A percentile compares a stretch with the other conserved stretches of the same genome.
Evolutionary conservation across 371 early-diverging fungal species (phyloP).

Genomic region (Polyrhizophydium stewartii): DNA sequence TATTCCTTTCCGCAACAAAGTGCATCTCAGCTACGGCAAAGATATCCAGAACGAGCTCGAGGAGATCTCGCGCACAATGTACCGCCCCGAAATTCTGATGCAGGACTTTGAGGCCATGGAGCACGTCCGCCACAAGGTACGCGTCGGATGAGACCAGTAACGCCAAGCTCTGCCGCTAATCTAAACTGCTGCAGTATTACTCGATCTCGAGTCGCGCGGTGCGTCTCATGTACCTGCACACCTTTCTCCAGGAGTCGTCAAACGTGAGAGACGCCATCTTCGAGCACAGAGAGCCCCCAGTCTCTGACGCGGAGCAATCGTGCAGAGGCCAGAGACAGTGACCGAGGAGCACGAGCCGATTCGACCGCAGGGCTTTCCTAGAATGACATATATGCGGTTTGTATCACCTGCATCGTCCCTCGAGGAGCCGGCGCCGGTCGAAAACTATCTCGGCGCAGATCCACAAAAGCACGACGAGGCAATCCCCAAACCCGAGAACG

Average conservation of each 20-base stretch:
- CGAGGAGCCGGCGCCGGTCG: background rate
- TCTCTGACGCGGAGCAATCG: too few species aligned
- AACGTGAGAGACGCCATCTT: constrained; percentile 9
- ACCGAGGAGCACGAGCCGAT: constrained; percentile 5
- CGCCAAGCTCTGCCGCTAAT: too few species aligned
- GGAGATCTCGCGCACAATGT: constrained; percentile 11
- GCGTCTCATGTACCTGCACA: constrained; percentile 22
- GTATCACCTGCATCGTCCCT: background rate
- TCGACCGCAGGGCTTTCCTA: background rate
- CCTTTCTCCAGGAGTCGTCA: constrained; percentile 16
- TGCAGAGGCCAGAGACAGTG: constrained; percentile 13
- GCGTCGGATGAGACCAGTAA: too few species aligned
- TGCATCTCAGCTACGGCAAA: constrained; percentile 27
- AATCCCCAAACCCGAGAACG: too few species aligned
- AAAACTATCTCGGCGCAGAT: too few species aligned
- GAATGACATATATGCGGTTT: constrained; percentile 16
- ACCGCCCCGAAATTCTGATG: constrained; percentile 14
- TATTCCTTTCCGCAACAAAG: constrained; percentile 23
- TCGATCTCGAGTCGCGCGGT: constrained; percentile 16
- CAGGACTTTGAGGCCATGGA: constrained; percentile 15
- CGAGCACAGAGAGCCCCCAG: too few species aligned
- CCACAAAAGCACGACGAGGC: too few species aligned
- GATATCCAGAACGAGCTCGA: constrained; percentile 20
- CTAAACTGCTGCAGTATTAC: constrained; percentile 21
- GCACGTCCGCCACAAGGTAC: constrained; percentile 16